A percentile compares a stretch with the other conserved stretches of the same genome.
phyloP scores from a whole-genome alignment of 192 early-diverging fungal genomes.

The Backusella sp. region DNA sequence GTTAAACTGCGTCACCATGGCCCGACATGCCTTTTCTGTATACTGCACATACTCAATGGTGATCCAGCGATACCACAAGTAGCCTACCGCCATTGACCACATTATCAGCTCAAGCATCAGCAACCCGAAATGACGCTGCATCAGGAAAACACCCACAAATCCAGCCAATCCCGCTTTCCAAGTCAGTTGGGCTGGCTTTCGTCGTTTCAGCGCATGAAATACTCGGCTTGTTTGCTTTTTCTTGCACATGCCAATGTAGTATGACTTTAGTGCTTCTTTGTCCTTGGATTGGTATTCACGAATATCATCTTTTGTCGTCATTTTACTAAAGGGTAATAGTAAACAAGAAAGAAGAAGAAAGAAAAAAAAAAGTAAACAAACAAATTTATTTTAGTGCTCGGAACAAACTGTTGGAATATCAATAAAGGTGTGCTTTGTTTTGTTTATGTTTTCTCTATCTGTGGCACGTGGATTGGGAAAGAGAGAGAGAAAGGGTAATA shows the following conservation, averaged over 20 bases:
- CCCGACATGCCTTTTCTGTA: background rate
- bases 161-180: constrained; percentile 13
- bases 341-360: background rate
- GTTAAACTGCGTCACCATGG: background rate
- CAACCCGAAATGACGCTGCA: background rate
- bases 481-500: no score
- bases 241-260: background rate
- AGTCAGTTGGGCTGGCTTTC: background rate
- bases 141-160: background rate
- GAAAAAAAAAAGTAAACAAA: background rate
- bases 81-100: background rate
- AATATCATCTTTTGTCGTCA: background rate
- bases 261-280: background rate
- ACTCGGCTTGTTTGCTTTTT: background rate
- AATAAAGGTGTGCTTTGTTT: background rate
- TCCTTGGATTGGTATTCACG: constrained; percentile 13
- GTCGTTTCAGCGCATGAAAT: background rate
- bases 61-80: constrained; percentile 17
- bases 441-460: background rate
- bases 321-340: background rate
- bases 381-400: background rate
- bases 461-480: no score
- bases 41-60: background rate
- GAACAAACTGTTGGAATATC: background rate
- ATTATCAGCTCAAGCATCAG: background rate